These are phyloP conservation scores for Colletotrichum cuscutae DNA, from an alignment of 2,329 filamentous ascomycete species.

Conservation along the genomic window DNA sequence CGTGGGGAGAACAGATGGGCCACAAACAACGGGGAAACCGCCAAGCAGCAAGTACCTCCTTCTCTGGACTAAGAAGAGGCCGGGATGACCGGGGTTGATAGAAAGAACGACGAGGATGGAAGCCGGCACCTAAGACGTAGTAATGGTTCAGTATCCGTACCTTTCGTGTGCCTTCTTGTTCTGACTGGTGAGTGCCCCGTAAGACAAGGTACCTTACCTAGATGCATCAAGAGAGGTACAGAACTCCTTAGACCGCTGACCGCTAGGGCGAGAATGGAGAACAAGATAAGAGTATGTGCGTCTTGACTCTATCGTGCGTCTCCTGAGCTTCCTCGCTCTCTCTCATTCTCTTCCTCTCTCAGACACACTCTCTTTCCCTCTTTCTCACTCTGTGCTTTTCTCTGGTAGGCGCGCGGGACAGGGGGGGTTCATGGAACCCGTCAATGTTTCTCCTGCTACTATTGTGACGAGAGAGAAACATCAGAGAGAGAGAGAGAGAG, in stretches of 20 bases:
- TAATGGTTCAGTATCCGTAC: too few species aligned
- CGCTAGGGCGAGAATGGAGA: constrained; percentile 6
- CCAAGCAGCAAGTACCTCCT: constrained; percentile 16
- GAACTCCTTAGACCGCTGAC: background rate
- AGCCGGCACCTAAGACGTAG: background rate
- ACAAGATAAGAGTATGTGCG: background rate
- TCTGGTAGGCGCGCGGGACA: background rate
- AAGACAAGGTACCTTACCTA: background rate
- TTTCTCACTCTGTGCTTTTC: background rate
- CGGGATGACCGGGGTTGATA: constrained; percentile 8
- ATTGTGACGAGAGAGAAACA: background rate
- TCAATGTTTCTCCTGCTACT: background rate
- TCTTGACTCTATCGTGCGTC: background rate
- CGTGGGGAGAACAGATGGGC: constrained; percentile 11
- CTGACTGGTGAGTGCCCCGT: background rate
- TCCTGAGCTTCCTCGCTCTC: background rate
- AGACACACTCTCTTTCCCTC: background rate
- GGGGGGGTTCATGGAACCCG: background rate
- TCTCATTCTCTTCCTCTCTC: background rate
- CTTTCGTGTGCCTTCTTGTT: background rate
- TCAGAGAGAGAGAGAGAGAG: too few species aligned
- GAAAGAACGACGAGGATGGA: background rate
- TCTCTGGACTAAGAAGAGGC: constrained; percentile 19
- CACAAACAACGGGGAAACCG: constrained; percentile 17
- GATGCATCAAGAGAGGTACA: background rate